Percentiles rank a stretch among this genome's conserved stretches.
Conservation (phyloP, 2,329 filamentous ascomycete genomes). For the Pseudomassariella vexata region DNA sequence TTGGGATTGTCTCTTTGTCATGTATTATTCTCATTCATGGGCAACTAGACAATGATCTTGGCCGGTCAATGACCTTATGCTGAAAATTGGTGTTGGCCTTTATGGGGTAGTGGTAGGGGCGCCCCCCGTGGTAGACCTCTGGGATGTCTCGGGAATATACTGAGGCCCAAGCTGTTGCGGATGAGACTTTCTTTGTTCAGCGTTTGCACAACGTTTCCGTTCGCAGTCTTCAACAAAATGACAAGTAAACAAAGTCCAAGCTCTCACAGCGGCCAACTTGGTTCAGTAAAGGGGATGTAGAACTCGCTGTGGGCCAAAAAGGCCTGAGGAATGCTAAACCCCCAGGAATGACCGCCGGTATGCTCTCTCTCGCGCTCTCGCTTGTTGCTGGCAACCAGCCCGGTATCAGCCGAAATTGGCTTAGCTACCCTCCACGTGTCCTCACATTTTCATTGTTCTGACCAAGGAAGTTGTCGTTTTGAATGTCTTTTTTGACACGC, state of each 20-base stretch:
- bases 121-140: slow-evolving; percentile 10
- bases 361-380: slow-evolving; percentile 2
- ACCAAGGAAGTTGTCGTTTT: slow-evolving; percentile 12
- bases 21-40: slow-evolving; percentile 3
- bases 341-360: background rate
- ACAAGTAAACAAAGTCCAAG: slow-evolving; percentile 13
- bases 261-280: slow-evolving; percentile 6
- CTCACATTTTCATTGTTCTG: slow-evolving; percentile 11
- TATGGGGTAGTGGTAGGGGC: slow-evolving; percentile 4
- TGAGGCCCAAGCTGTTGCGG: slow-evolving; percentile 20
- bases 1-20: slow-evolving; percentile 7
- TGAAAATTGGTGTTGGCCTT: slow-evolving; percentile 10
- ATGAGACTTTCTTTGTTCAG: slow-evolving; percentile 20
- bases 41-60: slow-evolving; percentile 12
- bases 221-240: slow-evolving; percentile 14
- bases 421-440: slow-evolving; percentile 13
- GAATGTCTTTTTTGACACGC: slow-evolving; percentile 11
- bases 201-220: slow-evolving; percentile 21
- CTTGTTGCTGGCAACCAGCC: slow-evolving; percentile 17
- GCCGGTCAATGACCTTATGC: slow-evolving; percentile 14
- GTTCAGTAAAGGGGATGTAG: slow-evolving; percentile 5
- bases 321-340: background rate
- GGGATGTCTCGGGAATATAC: slow-evolving; percentile 36
- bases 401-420: slow-evolving; percentile 29
- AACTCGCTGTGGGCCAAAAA: slow-evolving; percentile 1